Evolutionary conservation across 306 rosid genomes (phyloP).

Genomic region (Carpinus viminea): DNA sequence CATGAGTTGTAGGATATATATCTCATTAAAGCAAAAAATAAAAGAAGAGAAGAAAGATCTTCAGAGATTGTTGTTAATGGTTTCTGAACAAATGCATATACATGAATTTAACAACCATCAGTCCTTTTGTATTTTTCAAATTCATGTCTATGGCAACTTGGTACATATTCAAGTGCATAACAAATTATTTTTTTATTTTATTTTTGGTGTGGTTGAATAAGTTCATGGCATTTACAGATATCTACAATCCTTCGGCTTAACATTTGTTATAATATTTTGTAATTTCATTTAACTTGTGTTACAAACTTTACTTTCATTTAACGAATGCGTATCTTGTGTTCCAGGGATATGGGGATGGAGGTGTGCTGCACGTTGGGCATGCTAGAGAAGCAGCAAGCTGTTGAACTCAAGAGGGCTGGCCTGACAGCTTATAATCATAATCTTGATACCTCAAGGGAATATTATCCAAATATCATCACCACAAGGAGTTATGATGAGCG

Average conservation of each 20-base stretch:
- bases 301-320: not conserved
- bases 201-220: too few relatives aligned
- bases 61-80: not conserved
- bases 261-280: not conserved
- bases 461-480: conserved; percentile 87
- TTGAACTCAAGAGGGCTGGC: conserved; percentile 88
- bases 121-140: not conserved
- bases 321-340: conserved; percentile 19
- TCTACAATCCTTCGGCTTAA: not conserved
- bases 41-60: not conserved
- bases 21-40: not conserved
- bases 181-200: not conserved
- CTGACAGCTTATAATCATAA: conserved; percentile 97
- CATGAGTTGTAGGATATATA: not conserved
- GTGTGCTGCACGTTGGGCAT: conserved; percentile 99
- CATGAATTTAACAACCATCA: not conserved
- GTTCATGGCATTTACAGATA: not conserved
- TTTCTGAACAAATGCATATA: not conserved
- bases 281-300: conserved; percentile 7
- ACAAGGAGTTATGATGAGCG: conserved; percentile 96
- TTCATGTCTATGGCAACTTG: not conserved
- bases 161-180: not conserved
- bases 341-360: conserved; percentile 94
- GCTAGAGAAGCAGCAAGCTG: conserved; percentile 92
- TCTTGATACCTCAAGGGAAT: conserved; percentile 96